A percentile compares a stretch with the other conserved stretches of the same genome.
phyloP scores from a whole-genome alignment of 441 rosid species.

The Pelargonium australe region DNA sequence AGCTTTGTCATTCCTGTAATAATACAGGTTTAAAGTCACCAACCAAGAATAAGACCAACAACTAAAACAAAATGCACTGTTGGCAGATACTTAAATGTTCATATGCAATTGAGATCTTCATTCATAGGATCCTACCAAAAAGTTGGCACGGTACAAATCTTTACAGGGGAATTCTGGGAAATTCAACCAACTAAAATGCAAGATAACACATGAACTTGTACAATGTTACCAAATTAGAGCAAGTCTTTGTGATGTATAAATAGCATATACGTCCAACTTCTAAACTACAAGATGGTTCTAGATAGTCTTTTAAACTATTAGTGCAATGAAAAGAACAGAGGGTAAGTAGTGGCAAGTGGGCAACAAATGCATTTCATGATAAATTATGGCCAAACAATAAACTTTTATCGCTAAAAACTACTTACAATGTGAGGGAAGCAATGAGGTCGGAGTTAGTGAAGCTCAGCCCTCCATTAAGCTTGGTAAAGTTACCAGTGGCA shows the following conservation, averaged over 20 bases:
- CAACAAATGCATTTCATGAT: background rate
- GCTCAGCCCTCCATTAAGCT: slow-evolving; percentile 70
- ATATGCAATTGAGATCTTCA: background rate
- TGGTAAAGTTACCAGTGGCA: slow-evolving; percentile 61
- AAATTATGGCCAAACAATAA: background rate
- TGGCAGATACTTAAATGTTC: background rate
- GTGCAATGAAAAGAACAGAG: no score
- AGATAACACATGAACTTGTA: no score
- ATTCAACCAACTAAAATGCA: no score
- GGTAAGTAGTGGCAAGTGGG: background rate
- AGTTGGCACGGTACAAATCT: no score
- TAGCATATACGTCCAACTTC: no score
- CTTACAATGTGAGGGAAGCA: slow-evolving; percentile 75
- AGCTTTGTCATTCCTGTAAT: slow-evolving; percentile 68
- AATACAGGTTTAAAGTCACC: background rate
- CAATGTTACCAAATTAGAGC: no score
- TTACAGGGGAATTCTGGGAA: no score
- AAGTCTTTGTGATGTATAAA: no score
- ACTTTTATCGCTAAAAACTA: background rate
- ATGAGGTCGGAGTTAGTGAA: slow-evolving; percentile 57
- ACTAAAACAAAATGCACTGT: background rate
- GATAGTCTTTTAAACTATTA: no score
- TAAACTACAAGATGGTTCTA: no score
- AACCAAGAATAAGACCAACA: background rate
- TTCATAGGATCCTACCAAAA: no score